Base-by-base conservation (phyloP, 177 flowering plant species). In the Vitis hybrid region DNA sequence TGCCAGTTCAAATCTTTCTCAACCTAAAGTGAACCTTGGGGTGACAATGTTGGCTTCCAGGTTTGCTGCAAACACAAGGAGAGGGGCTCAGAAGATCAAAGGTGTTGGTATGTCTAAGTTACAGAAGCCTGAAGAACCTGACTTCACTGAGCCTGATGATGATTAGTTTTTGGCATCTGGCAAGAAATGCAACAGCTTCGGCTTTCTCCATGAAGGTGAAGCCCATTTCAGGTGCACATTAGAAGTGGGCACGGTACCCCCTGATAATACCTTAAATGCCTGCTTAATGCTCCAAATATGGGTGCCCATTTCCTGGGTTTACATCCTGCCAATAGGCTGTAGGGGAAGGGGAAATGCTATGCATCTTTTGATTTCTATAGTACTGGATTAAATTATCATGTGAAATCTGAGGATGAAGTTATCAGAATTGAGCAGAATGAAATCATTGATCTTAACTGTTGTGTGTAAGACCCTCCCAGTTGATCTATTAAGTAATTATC, bases 91-190 rank as follows among this genome's bases (percentile, higher is more conserved):
- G 69, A 90, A 79, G 80, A 70, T 72, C 19, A 91, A 80, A 66
- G 75, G 65, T 67, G 77, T 70, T 66, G 81, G 79, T 69, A 62
- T 83, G 72, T 77, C 82, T 13, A 87, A 85, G 68, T 68, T 88
- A 64, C 84, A 71, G 67, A 91, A 90, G 77, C 97, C 97, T 15
- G 91, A 88, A 60, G 95, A 91, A 63, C 97, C 94, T 12, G 94
- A 91, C 72, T 91, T 91, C 46, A 76, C 79, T 15, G 91, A 81
- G 65, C 81, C 84, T 6, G 85, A 86, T 57, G 79, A 80, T 54
- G 82, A 86, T 68, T 77, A 84, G 62, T 71, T 52, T 46, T 30
- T 19, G 24, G 32, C 19, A 19, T 35, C 11, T 27, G 11, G 59
- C 30, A 27, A 62, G 62, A 55, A 65, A 17, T 30, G 62, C 52